phyloP scores from a whole-genome alignment of 495 filamentous ascomycete genomes.

The Penicillium angulare region DNA sequence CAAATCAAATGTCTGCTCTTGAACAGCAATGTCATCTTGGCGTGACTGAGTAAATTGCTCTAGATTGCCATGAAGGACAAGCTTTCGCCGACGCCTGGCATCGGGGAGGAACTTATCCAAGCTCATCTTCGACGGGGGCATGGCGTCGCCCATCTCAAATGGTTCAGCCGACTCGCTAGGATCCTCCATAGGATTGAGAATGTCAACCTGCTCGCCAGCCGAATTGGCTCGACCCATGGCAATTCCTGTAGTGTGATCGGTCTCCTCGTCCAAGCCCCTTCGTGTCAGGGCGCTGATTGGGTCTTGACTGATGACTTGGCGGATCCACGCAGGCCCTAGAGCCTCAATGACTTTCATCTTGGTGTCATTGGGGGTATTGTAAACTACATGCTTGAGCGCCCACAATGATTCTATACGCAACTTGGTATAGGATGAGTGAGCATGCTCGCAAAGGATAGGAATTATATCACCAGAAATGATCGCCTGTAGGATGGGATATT shows the following conservation, averaged over 20 bases:
- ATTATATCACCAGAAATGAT: conserved; percentile 76
- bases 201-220: conserved; percentile 61
- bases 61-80: conserved; percentile 48
- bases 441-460: conserved; percentile 77
- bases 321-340: conserved; percentile 74
- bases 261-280: conserved; percentile 38
- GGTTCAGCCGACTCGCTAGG: conserved; percentile 63
- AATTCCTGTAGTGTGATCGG: conserved; percentile 33
- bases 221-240: conserved; percentile 65
- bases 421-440: conserved; percentile 68
- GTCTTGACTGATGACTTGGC: conserved; percentile 63
- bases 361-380: conserved; percentile 60
- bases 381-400: conserved; percentile 87
- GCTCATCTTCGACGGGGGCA: conserved; percentile 42
- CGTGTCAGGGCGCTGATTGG: conserved; percentile 30
- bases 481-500: conserved; percentile 47
- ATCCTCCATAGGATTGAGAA: conserved; percentile 59
- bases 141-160: conserved; percentile 57
- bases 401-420: conserved; percentile 81
- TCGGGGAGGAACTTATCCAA: conserved; percentile 43
- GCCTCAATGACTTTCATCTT: conserved; percentile 76
- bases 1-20: conserved; percentile 85
- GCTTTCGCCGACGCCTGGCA: conserved; percentile 42
- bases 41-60: conserved; percentile 53
- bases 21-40: conserved; percentile 77